phyloP scores from a whole-genome alignment of 441 rosid genomes.

The Gossypium gossypioides region DNA sequence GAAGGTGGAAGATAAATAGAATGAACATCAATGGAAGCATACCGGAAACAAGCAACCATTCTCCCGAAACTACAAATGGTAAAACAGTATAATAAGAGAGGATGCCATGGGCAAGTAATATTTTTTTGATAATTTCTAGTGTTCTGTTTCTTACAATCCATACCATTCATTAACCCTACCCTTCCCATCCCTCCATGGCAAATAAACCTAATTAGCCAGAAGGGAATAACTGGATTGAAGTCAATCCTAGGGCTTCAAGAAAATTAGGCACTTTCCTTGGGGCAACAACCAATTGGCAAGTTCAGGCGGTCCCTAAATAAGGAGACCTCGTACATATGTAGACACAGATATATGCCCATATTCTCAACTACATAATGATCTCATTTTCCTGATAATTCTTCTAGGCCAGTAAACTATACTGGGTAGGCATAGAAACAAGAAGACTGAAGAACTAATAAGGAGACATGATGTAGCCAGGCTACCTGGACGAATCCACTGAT shows the following conservation, averaged over 20 bases:
- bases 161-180: background rate
- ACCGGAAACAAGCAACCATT: slow-evolving; percentile 73
- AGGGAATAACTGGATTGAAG: background rate
- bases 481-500: background rate
- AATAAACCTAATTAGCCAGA: background rate
- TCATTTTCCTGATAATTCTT: background rate
- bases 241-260: background rate
- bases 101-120: slow-evolving; percentile 1
- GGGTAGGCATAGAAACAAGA: background rate
- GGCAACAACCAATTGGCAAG: background rate
- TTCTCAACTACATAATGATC: background rate
- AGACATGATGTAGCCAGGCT: background rate
- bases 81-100: slow-evolving; percentile 21
- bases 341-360: background rate
- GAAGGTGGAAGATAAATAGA: slow-evolving; percentile 60
- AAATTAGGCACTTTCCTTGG: background rate
- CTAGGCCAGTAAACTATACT: background rate
- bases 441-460: background rate
- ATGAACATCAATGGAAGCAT: slow-evolving; percentile 60
- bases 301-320: background rate
- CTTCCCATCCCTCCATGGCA: background rate
- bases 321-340: background rate
- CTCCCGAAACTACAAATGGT: slow-evolving; percentile 46
- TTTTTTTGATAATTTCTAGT: background rate
- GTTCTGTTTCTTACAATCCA: background rate